Base-by-base conservation (phyloP, 441 rosid species). In the Croton laevigatus region DNA sequence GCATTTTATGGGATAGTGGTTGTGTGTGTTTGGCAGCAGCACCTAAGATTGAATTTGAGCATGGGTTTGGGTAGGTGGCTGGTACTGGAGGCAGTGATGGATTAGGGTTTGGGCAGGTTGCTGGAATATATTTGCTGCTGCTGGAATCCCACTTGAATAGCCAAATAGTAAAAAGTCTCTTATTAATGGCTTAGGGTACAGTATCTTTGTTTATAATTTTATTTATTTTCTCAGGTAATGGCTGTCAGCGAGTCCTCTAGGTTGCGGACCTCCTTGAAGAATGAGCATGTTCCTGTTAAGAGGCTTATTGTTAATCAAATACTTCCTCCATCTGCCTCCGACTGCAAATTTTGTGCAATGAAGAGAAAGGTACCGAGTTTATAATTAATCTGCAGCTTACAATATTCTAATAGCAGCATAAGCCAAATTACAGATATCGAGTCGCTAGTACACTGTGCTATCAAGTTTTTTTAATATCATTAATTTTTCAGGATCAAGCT, bases 311-410 rank as follows among this genome's bases (percentile, higher is more conserved):
- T 90, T 59, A 94, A 91, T 81, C 97, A 94, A 79, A 74, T 94
- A 74, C 91, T 94, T 69, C 94, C 97, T 22, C 90, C 91, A 62
- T 82, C 91, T 67, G 81, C 81, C 64, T 85, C 93, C 0, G 94
- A 89, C 82, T 94, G 98, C 89, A 91, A 87, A 73, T 94, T 94
- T 82, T 94, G 98, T 78, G 87, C 95, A 54, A 83, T 88, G 83
- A 91, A 83, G 86, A 86, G 96, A 78, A 90, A 87, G 97, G 97
- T 94, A 82, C 61, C 42, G 19, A 19, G 14, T 72, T 60, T 32
- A 23, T 27, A 11, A 54, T 20, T 54, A 10, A 36, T 57, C 17
- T 57, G 60, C 37, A 27, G 8, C 16, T 23, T 57, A 1, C 27
- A 57, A 27, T 16, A 36, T 27, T 27, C 13, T 8, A 27, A 23